A percentile compares a stretch with the other conserved stretches of the same genome.
Evolutionary conservation across 169 alveolate species (phyloP).

Genomic region (Perkinsus chesapeaki): DNA sequence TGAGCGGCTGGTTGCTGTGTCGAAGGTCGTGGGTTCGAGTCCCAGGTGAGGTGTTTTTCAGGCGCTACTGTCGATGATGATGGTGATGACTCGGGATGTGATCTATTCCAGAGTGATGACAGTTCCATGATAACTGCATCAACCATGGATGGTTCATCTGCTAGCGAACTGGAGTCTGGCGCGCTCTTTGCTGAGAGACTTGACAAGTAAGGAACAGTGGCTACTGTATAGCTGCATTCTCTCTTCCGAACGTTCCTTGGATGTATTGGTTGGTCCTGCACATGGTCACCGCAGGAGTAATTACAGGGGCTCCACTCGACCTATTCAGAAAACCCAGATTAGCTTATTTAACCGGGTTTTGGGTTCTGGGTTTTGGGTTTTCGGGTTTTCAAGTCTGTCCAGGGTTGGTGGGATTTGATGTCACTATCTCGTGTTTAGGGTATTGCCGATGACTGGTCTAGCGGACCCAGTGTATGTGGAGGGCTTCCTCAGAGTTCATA

Average conservation of each 20-base stretch:
- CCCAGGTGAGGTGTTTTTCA: not conserved
- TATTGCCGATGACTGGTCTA: conserved; percentile 62
- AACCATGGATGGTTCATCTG: not conserved
- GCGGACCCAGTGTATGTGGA: conserved; percentile 84
- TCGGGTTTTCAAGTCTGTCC: too few relatives aligned
- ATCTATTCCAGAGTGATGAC: not conserved
- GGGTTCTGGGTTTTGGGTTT: too few relatives aligned
- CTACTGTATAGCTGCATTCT: too few relatives aligned
- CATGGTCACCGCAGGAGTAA: too few relatives aligned
- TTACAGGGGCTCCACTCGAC: too few relatives aligned
- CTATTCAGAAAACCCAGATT: too few relatives aligned
- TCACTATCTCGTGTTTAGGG: not conserved
- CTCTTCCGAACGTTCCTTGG: not conserved
- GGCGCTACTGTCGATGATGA: not conserved
- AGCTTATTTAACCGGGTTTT: too few relatives aligned
- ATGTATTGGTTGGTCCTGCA: not conserved
- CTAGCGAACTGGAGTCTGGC: not conserved
- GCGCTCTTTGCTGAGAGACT: not conserved
- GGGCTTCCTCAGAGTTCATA: conserved; percentile 69
- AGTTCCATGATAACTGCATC: not conserved
- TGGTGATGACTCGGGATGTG: not conserved
- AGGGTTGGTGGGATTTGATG: too few relatives aligned
- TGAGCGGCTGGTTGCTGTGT: not conserved
- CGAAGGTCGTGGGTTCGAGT: not conserved
- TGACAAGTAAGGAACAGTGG: not conserved